phyloP scores from a whole-genome alignment of 1,139 yeast species.

The Sugiyamaella sp. region DNA sequence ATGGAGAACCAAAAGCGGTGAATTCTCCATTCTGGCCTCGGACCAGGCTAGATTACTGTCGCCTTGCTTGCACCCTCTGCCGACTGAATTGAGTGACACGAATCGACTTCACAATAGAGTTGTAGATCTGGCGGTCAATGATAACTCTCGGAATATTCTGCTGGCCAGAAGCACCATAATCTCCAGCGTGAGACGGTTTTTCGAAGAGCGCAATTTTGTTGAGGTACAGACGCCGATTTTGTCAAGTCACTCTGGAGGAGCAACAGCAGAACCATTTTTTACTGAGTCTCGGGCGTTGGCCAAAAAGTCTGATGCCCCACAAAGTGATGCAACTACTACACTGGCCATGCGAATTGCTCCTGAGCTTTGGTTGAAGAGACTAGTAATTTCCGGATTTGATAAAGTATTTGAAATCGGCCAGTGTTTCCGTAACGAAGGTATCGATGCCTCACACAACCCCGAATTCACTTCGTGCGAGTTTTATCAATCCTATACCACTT shows the following conservation, averaged over 20 bases:
- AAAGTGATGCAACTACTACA: constrained; percentile 8
- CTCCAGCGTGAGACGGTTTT: constrained; percentile 57
- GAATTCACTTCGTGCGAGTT: constrained; percentile 95
- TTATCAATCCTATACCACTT: constrained; percentile 75
- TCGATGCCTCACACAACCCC: constrained; percentile 92
- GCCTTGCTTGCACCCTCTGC: constrained; percentile 73
- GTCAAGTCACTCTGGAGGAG: constrained; percentile 75
- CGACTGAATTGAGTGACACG: constrained; percentile 59
- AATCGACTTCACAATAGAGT: constrained; percentile 70
- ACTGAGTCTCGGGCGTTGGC: constrained; percentile 59
- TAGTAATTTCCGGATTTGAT: constrained; percentile 83
- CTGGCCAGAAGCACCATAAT: constrained; percentile 58
- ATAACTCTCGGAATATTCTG: constrained; percentile 52
- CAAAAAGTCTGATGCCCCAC: constrained; percentile 23
- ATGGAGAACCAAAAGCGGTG: constrained; percentile 75
- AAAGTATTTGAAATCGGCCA: constrained; percentile 84
- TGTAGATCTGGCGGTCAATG: constrained; percentile 70
- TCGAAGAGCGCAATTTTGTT: constrained; percentile 59
- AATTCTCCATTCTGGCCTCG: constrained; percentile 68
- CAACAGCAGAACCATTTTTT: constrained; percentile 80
- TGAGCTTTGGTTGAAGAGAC: constrained; percentile 85
- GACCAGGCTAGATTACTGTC: constrained; percentile 55
- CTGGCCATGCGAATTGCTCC: constrained; percentile 87
- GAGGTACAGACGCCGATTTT: constrained; percentile 91
- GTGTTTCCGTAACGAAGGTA: constrained; percentile 88